Conservation (phyloP, 1,284 basidiomycete species). For the Boletus semigastroideus region DNA sequence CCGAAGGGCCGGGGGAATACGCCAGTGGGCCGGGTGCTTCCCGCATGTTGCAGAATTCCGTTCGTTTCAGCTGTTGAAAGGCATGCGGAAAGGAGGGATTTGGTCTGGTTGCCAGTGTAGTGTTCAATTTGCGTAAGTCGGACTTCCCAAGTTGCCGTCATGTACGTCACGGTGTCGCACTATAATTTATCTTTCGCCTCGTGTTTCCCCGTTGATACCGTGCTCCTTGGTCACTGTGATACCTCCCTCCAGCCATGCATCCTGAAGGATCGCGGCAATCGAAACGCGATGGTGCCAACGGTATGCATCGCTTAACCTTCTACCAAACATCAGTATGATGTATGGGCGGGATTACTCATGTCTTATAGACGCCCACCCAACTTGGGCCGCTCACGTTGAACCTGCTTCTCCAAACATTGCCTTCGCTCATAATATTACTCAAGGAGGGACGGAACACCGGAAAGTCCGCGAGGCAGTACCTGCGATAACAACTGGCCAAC, state of each 20-base stretch:
- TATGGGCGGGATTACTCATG: conserved; percentile 17
- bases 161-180: too few species aligned
- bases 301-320: conserved; percentile 29
- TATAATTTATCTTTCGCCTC: conserved; percentile 31
- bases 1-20: too few species aligned
- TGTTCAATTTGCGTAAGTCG: too few species aligned
- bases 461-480: conserved; percentile 67
- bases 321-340: background rate
- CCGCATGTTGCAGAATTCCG: too few species aligned
- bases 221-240: conserved; percentile 26
- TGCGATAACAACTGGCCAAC: too few species aligned
- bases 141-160: too few species aligned
- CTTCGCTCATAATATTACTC: conserved; percentile 59
- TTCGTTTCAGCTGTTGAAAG: too few species aligned
- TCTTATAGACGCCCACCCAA: conserved; percentile 45
- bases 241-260: conserved; percentile 47
- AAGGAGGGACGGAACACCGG: conserved; percentile 50
- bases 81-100: too few species aligned
- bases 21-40: too few species aligned
- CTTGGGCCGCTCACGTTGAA: conserved; percentile 53
- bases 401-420: conserved; percentile 46
- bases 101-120: too few species aligned
- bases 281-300: conserved; percentile 44
- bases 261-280: conserved; percentile 49
- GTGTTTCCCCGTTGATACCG: conserved; percentile 27